Evolutionary conservation across 345 rosid genomes (phyloP).

Genomic region (Eucalyptus viminalis): DNA sequence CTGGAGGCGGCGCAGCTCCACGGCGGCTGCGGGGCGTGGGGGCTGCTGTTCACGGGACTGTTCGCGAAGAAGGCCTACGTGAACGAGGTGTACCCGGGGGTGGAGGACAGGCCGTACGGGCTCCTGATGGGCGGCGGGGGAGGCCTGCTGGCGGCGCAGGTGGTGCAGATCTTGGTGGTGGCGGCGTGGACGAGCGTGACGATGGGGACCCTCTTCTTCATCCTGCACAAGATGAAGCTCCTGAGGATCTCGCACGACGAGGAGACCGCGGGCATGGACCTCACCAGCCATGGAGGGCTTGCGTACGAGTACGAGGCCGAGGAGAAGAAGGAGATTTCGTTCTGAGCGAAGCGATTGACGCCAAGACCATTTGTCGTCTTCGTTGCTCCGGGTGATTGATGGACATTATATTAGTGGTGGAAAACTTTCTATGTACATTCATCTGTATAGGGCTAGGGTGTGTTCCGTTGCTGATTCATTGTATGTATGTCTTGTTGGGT

Average conservation of each 20-base stretch:
- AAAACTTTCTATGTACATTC: neutral
- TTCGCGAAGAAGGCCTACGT: constrained; percentile 30
- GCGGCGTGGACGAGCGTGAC: constrained; percentile 14
- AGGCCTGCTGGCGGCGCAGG: constrained; percentile 1
- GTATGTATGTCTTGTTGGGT: neutral
- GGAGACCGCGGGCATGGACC: constrained; percentile 45
- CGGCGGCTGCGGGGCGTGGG: constrained; percentile 37
- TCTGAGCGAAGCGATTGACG: neutral
- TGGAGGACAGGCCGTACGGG: neutral
- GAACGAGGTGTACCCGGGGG: constrained; percentile 20
- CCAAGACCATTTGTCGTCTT: neutral
- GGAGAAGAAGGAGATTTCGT: neutral
- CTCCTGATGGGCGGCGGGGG: neutral
- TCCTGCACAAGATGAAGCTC: constrained; percentile 18
- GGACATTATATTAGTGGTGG: neutral
- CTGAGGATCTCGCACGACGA: constrained; percentile 38
- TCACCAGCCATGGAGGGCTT: constrained; percentile 48
- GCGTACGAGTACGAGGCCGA: constrained; percentile 21
- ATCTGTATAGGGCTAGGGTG: neutral
- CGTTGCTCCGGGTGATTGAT: neutral
- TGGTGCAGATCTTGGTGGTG: constrained; percentile 2
- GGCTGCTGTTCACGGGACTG: constrained; percentile 33
- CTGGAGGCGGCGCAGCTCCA: constrained; percentile 30
- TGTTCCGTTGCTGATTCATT: neutral
- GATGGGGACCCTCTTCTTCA: constrained; percentile 34